Base-by-base conservation (phyloP, 139 green algal species). In the Volvox reticuliferus region DNA sequence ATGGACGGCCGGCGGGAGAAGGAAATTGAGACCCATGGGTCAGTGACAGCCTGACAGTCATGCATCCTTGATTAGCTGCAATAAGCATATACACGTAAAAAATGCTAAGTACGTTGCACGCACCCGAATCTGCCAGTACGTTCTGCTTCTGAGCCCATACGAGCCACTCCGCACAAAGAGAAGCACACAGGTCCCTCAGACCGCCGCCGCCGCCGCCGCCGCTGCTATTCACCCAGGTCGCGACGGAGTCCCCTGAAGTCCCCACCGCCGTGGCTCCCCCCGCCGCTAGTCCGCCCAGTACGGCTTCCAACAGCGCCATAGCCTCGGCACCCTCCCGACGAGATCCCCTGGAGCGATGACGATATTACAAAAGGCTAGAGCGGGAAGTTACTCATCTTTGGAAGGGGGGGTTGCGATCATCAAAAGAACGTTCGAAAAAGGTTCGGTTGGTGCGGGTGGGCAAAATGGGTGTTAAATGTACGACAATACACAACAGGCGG, bases 291-390 rank as follows among this genome's bases (percentile, higher is more conserved):
- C 87, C 87, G 17, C 9, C 61, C 87, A 91, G 62, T 5, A 91
- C 33, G 75, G 87, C 13, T 0, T 91, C 87, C 61, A 91, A 35
- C 76, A 91, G 76, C 61, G 87, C 87, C 87, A 91, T 91, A 5
- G 87, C 87, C 87, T 85, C 87, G 19, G 87, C 87, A 33, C 87
- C 87, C 87, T 91, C 87, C 13, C 87, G 87, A 33, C 76, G 76
- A 26, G 87, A 76, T 35, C 76, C 32, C 76, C 87, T 91, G 71
- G 71, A 35, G 71, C 71, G 14, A 28, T 3, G 12, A 5, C 67
- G 67, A 14, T 26, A 28, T 55, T 9, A 9, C 44, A 55, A 5
- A 9, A 55, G 44, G 44, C 44, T 9, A 9, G 44, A 9, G 44
- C 5, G 44, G 44, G 44, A 9, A 9, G 44, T 55, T 9, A 55